These are phyloP conservation scores for Protea cynaroides DNA, from an alignment of 164 flowering plant genomes.

Conservation along the genomic window DNA sequence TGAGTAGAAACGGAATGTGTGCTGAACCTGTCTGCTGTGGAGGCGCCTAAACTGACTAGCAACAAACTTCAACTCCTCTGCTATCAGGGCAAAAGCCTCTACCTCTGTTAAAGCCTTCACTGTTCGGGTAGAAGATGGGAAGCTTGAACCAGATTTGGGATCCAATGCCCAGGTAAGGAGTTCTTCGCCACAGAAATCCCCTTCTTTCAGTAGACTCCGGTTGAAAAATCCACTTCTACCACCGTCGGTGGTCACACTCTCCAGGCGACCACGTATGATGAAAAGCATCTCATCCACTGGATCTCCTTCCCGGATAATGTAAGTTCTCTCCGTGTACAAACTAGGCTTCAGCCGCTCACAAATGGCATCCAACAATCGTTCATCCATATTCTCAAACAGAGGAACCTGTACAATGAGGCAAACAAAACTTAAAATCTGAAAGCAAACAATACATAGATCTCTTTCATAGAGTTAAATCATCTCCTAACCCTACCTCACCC, in stretches of 20 bases:
- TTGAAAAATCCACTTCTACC: constrained; percentile 96
- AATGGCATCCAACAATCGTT: constrained; percentile 92
- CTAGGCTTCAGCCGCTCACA: constrained; percentile 93
- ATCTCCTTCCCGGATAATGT: constrained; percentile 91
- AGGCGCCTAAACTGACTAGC: constrained; percentile 95
- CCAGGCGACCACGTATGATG: constrained; percentile 90
- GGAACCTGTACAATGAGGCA: constrained; percentile 52
- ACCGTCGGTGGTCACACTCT: constrained; percentile 94
- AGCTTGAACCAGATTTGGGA: constrained; percentile 77
- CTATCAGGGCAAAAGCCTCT: constrained; percentile 83
- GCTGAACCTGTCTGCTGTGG: constrained; percentile 94
- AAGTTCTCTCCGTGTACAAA: constrained; percentile 70
- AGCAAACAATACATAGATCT: too few species aligned
- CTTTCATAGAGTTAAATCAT: too few species aligned
- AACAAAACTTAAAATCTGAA: background rate
- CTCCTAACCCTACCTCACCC: too few species aligned
- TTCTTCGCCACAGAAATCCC: constrained; percentile 98
- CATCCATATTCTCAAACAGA: constrained; percentile 92
- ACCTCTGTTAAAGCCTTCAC: constrained; percentile 87
- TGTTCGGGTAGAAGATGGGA: constrained; percentile 92
- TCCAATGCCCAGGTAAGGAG: constrained; percentile 97
- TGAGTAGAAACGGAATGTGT: constrained; percentile 94
- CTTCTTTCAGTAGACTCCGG: constrained; percentile 71
- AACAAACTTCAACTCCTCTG: constrained; percentile 92
- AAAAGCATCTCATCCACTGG: constrained; percentile 98